phyloP scores from a whole-genome alignment of 768 basidiomycete species.

The Pisolithus microcarpus region DNA sequence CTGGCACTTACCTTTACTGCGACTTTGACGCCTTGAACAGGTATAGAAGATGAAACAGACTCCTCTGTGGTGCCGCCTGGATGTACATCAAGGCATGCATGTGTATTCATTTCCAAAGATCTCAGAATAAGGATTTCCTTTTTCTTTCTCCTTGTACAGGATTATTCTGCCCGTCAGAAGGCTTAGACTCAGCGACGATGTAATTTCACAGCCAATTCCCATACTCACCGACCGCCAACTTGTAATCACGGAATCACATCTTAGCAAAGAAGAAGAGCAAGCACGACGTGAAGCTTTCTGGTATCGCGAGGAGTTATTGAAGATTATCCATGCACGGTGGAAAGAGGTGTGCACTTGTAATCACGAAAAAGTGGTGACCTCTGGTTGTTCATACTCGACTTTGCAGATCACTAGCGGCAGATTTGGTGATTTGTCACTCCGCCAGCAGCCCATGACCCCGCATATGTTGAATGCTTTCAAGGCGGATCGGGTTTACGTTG shows the following conservation, averaged over 20 bases:
- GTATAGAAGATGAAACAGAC: slow-evolving; percentile 32
- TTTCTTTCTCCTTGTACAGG: slow-evolving; percentile 25
- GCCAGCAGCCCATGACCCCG: slow-evolving; percentile 68
- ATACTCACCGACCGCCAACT: slow-evolving; percentile 86
- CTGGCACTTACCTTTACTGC: background rate
- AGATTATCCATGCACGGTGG: slow-evolving; percentile 66
- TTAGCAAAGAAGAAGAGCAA: slow-evolving; percentile 52
- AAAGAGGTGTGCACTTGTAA: slow-evolving; percentile 53
- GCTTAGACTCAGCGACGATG: slow-evolving; percentile 50
- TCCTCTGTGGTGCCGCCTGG: slow-evolving; percentile 77
- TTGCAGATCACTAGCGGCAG: slow-evolving; percentile 72
- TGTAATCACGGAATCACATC: slow-evolving; percentile 68
- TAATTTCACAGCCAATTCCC: slow-evolving; percentile 67
- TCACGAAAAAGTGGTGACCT: background rate
- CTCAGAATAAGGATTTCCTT: background rate
- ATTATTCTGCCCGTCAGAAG: slow-evolving; percentile 69
- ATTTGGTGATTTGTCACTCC: slow-evolving; percentile 67
- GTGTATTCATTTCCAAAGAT: background rate
- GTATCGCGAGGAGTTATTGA: slow-evolving; percentile 88
- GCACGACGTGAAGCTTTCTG: slow-evolving; percentile 83
- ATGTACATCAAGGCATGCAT: slow-evolving; percentile 66
- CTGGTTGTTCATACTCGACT: background rate
- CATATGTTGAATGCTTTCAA: slow-evolving; percentile 76
- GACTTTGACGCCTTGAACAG: slow-evolving; percentile 25
- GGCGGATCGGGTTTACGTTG: slow-evolving; percentile 55